Evolutionary conservation across 768 basidiomycete genomes (phyloP).

Genomic region (Candolleomyces efflorescens): DNA sequence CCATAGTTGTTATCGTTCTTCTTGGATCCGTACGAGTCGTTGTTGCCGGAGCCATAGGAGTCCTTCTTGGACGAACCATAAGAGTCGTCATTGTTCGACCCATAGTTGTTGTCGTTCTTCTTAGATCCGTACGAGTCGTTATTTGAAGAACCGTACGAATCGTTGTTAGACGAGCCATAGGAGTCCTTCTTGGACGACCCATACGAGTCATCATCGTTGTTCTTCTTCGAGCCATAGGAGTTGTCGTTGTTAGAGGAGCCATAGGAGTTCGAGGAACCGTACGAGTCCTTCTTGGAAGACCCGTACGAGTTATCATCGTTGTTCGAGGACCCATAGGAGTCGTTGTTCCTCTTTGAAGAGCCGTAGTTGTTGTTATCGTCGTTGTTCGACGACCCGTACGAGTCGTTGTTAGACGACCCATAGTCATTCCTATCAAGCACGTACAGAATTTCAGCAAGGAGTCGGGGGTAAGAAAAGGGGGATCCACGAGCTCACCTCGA

Average conservation of each 20-base stretch:
- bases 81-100: constrained; percentile 4
- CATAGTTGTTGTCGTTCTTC: constrained; percentile 13
- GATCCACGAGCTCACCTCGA: too few relatives aligned
- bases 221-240: constrained; percentile 18
- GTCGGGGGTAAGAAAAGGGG: too few relatives aligned
- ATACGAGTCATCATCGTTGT: constrained; percentile 16
- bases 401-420: constrained; percentile 15
- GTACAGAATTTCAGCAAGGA: too few relatives aligned
- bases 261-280: constrained; percentile 20
- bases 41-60: constrained; percentile 19
- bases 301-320: constrained; percentile 15
- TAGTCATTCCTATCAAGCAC: constrained; percentile 6
- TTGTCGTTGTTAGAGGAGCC: constrained; percentile 11
- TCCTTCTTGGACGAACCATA: constrained; percentile 24
- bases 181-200: constrained; percentile 4
- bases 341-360: constrained; percentile 18
- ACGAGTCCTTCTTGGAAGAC: constrained; percentile 24
- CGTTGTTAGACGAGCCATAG: constrained; percentile 23
- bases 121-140: constrained; percentile 22
- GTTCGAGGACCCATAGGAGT: constrained; percentile 20
- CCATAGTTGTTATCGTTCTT: constrained; percentile 15
- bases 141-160: constrained; percentile 17
- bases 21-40: constrained; percentile 21
- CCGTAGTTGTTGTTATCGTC: not conserved
- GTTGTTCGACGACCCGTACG: constrained; percentile 14